Evolutionary conservation across 2,329 filamentous ascomycete species (phyloP).

Genomic region (Zalaria obscura): DNA sequence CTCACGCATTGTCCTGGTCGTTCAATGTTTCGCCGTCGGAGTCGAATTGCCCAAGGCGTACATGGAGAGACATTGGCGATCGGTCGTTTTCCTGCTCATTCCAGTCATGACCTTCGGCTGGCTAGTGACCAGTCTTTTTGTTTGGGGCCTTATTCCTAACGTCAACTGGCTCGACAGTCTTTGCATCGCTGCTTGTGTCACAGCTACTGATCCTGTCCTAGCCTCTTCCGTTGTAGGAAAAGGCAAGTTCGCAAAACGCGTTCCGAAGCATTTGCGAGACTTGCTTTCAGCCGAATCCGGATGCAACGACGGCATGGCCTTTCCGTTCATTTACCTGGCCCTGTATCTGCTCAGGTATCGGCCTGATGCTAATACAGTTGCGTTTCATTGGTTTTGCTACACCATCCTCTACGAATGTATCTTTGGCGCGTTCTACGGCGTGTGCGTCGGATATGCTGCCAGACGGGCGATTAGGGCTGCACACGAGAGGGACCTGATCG

Average conservation of each 20-base stretch:
- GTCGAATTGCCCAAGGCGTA: slow-evolving; percentile 86
- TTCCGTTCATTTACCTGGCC: slow-evolving; percentile 89
- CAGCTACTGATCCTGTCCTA: slow-evolving; percentile 89
- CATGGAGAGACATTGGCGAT: slow-evolving; percentile 97
- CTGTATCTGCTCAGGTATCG: slow-evolving; percentile 80
- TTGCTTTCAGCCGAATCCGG: slow-evolving; percentile 90
- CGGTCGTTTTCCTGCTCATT: slow-evolving; percentile 72
- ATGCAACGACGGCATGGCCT: slow-evolving; percentile 99
- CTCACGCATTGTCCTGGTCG: slow-evolving; percentile 75
- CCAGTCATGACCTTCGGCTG: slow-evolving; percentile 97
- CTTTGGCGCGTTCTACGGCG: slow-evolving; percentile 81
- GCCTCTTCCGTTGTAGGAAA: slow-evolving; percentile 97
- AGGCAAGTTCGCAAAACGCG: slow-evolving; percentile 94
- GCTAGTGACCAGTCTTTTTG: slow-evolving; percentile 81
- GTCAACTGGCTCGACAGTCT: slow-evolving; percentile 85
- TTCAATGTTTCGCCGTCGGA: slow-evolving; percentile 84
- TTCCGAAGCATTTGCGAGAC: slow-evolving; percentile 94
- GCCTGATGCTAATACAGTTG: slow-evolving; percentile 51
- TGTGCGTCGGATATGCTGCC: slow-evolving; percentile 74
- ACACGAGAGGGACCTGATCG: slow-evolving; percentile 73
- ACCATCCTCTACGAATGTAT: slow-evolving; percentile 93
- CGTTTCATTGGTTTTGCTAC: slow-evolving; percentile 76
- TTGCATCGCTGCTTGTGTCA: slow-evolving; percentile 80
- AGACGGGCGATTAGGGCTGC: slow-evolving; percentile 82
- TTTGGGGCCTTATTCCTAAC: slow-evolving; percentile 72